Evolutionary conservation across 495 filamentous ascomycete genomes (phyloP), one percentile per base, ranked within the genome.

Genomic region (Penicillium roqueforti): DNA sequence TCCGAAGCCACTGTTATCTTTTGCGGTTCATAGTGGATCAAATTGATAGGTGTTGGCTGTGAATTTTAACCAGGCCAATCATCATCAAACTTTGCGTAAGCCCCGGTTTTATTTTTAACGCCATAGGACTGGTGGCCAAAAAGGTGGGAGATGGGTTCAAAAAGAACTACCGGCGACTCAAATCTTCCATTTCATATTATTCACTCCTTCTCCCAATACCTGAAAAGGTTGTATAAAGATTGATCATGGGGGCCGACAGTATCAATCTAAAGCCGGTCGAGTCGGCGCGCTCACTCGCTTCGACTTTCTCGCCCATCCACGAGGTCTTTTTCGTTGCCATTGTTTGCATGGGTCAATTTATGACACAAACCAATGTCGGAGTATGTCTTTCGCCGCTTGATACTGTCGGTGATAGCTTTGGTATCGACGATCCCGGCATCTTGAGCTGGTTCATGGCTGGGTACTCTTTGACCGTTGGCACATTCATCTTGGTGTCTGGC

Each of bases 401-500:
- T 42, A 57, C 69, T 39, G 80, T 83, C 54, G 73, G 73, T 19
- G 58, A 68, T 23, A 72, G 67, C 40, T 81, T 81, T 47, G 68
- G 63, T 19, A 67, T 76, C n/a, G 53, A 34, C 1, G 71, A 79
- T 29, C 66, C 70, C 1, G 74, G 69, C 19, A 48, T 64, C 6
- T 47, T 76, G 11, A 71, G 69, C 39, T 86, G 83, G 84, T 78
- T 80, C 29, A 65, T 82, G 40, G 82, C 82, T 3, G 76, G 70
- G 0, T 86, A 84, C 62, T 74, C 73, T 26, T 67, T 87, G 38
- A 84, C 83, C 0, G 76, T 82, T 18, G 83, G 83, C 26, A 84
- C 83, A 6, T 87, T 87, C 56, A 84, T 87, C 61, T 68, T 86
- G n/a, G 68, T 84, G 22, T 78, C 77, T 9, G 83, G 83, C 14